Percentiles rank a stretch among this genome's conserved stretches.
phyloP scores from a whole-genome alignment of 148 eudicot species.

The Euryodendron excelsum region DNA sequence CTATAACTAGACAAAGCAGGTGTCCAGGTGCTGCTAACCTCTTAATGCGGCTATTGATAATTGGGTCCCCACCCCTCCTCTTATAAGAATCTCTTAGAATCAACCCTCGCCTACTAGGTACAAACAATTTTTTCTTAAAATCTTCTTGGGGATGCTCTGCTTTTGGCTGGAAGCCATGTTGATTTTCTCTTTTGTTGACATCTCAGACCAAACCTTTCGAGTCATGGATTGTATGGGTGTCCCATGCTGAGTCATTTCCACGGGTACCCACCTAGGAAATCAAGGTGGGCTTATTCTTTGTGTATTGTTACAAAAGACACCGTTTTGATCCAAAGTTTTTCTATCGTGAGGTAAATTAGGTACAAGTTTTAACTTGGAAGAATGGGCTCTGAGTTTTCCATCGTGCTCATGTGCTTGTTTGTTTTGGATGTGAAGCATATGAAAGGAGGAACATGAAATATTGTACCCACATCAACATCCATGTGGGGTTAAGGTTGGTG shows the following conservation, averaged over 20 bases:
- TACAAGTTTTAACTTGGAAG: not conserved
- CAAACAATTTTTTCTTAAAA: too few species aligned
- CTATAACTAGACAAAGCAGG: not conserved
- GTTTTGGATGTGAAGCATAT: not conserved
- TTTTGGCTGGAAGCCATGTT: not conserved
- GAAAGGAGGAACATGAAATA: not conserved
- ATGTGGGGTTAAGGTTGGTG: not conserved
- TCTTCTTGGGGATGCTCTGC: not conserved
- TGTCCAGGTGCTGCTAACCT: not conserved
- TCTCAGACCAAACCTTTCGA: not conserved
- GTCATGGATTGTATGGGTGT: conserved; percentile 7
- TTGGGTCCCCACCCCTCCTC: not conserved
- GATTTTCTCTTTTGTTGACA: not conserved
- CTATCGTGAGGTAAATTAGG: not conserved
- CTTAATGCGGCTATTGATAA: too few species aligned
- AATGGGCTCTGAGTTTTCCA: not conserved
- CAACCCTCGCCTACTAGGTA: not conserved
- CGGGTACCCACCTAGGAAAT: conserved; percentile 6
- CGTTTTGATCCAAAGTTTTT: not conserved
- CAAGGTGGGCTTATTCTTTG: conserved; percentile 6
- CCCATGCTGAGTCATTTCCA: conserved; percentile 52
- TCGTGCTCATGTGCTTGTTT: not conserved
- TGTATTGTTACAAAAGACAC: not conserved
- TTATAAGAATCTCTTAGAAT: not conserved
- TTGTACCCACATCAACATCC: not conserved